Evolutionary conservation across 352 stramenopile species (phyloP).

Genomic region (Pilasporangium apinafurcum): DNA sequence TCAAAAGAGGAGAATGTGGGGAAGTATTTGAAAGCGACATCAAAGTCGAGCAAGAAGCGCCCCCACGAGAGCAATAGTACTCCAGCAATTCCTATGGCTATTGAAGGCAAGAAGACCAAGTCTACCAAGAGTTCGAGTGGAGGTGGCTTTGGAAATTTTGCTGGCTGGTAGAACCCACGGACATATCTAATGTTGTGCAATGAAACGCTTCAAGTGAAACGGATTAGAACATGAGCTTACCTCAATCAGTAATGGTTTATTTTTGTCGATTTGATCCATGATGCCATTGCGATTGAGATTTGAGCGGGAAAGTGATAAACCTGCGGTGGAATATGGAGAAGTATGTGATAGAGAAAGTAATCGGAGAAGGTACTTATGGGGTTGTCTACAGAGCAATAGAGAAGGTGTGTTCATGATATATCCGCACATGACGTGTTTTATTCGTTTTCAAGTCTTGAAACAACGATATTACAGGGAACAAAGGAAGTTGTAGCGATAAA

Average conservation of each 20-base stretch:
- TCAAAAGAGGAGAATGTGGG: conserved; percentile 48
- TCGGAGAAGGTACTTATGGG: conserved; percentile 80
- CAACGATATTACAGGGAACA: conserved; percentile 20
- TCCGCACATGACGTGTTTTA: background rate
- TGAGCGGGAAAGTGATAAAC: too few species aligned
- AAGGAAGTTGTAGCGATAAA: conserved; percentile 76
- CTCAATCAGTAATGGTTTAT: background rate
- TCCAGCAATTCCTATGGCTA: conserved; percentile 25
- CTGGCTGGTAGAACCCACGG: conserved; percentile 42
- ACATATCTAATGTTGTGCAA: background rate
- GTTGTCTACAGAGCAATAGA: conserved; percentile 76
- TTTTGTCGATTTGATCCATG: background rate
- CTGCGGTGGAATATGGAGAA: conserved; percentile 49
- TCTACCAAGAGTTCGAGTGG: conserved; percentile 19
- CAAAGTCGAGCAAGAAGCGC: conserved; percentile 14
- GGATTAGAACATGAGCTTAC: too few species aligned
- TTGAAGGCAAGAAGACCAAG: conserved; percentile 77
- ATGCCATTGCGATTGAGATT: too few species aligned
- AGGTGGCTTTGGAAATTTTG: conserved; percentile 75
- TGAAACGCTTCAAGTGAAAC: conserved; percentile 5
- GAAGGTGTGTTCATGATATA: conserved; percentile 29
- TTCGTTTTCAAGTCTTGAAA: background rate
- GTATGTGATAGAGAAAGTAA: conserved; percentile 74
- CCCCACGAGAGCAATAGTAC: conserved; percentile 5
- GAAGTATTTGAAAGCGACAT: conserved; percentile 51